phyloP scores from a whole-genome alignment of 2,329 filamentous ascomycete species.

The Podosphaera aphanis region DNA sequence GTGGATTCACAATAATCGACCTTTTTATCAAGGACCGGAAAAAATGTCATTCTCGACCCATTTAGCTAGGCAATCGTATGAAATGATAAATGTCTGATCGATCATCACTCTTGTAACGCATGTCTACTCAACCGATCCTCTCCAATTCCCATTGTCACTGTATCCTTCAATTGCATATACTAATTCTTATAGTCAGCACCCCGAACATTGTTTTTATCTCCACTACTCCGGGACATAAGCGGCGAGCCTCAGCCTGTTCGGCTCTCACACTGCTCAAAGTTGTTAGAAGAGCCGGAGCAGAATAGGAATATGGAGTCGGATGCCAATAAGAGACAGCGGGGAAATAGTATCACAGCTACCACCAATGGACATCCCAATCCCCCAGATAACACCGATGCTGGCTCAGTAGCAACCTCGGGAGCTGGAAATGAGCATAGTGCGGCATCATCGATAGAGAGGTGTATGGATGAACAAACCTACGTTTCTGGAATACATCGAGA shows the following conservation, averaged over 20 bases:
- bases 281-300: conserved; percentile 9
- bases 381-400: conserved; percentile 7
- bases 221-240: too few relatives aligned
- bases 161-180: not conserved
- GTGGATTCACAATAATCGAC: too few relatives aligned
- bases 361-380: conserved; percentile 9
- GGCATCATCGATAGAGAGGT: conserved; percentile 4
- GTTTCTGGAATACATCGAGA: conserved; percentile 7
- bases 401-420: conserved; percentile 5
- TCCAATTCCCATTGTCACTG: too few relatives aligned
- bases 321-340: conserved; percentile 9
- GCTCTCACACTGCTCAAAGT: too few relatives aligned
- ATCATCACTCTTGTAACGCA: too few relatives aligned
- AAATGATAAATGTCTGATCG: too few relatives aligned
- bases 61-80: too few relatives aligned
- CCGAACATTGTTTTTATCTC: not conserved
- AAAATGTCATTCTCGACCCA: too few relatives aligned
- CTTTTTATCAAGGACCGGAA: too few relatives aligned
- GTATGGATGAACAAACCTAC: conserved; percentile 6
- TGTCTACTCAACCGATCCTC: too few relatives aligned
- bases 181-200: not conserved
- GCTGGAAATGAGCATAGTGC: conserved; percentile 2
- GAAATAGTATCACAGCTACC: conserved; percentile 9
- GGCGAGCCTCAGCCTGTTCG: not conserved
- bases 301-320: conserved; percentile 11